Conservation (phyloP, 257 asterid species). For the Anisodus acutangulus region DNA sequence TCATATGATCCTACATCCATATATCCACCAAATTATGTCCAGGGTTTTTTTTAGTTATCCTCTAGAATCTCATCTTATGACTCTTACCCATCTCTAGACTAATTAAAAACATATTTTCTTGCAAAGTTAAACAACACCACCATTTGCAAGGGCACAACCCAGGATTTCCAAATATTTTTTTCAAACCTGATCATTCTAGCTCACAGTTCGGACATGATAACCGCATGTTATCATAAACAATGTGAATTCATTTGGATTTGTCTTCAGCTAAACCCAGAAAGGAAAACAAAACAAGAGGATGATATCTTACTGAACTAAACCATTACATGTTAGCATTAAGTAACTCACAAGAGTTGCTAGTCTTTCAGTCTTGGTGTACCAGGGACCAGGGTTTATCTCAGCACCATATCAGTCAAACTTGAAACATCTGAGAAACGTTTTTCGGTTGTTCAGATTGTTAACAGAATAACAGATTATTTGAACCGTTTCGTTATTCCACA, state of each 20-base stretch:
- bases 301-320: background rate
- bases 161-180: conserved; percentile 22
- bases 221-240: background rate
- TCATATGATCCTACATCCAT: background rate
- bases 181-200: background rate
- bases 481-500: background rate
- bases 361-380: background rate
- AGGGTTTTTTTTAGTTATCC: background rate
- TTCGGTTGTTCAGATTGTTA: background rate
- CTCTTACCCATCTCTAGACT: background rate
- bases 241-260: background rate
- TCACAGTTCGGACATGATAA: conserved; percentile 12
- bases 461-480: background rate
- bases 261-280: background rate
- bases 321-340: background rate
- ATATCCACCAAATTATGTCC: background rate
- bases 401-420: background rate
- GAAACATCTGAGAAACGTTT: background rate
- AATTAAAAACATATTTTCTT: background rate
- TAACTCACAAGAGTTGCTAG: conserved; percentile 14
- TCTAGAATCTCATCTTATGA: background rate
- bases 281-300: conserved; percentile 2
- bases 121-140: background rate
- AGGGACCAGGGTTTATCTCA: conserved; percentile 6
- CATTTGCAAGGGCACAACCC: background rate